A percentile compares a stretch with the other conserved stretches of the same genome.
Evolutionary conservation across 164 flowering plant genomes (phyloP).

Genomic region (Paratinospora sagittata): DNA sequence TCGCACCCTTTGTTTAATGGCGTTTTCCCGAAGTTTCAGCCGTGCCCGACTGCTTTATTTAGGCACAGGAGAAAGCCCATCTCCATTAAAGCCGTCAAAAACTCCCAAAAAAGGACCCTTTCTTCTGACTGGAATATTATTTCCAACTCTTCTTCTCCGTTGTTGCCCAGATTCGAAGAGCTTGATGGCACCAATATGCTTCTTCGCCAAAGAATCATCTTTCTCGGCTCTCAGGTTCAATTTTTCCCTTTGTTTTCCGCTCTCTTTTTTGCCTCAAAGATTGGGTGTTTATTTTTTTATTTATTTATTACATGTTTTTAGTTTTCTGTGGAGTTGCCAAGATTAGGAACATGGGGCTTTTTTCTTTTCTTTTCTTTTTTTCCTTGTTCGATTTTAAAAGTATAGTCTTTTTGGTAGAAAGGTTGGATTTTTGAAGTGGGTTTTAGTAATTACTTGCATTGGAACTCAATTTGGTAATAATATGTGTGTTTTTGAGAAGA

Average conservation of each 20-base stretch:
- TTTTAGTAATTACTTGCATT: not conserved
- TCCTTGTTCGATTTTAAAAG: not conserved
- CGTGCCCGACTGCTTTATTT: not conserved
- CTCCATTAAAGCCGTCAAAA: conserved; percentile 24
- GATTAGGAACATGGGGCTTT: not conserved
- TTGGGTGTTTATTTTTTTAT: not conserved
- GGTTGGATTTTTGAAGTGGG: not conserved
- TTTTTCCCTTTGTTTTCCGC: conserved; percentile 3
- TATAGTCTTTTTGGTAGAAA: not conserved
- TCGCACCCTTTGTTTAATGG: conserved; percentile 14
- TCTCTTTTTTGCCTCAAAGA: not conserved
- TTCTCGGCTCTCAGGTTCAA: conserved; percentile 73
- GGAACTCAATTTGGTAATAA: not conserved
- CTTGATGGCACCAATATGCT: conserved; percentile 85
- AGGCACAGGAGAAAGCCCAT: conserved; percentile 21
- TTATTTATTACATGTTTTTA: too few species aligned
- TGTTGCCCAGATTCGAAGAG: conserved; percentile 69
- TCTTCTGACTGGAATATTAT: conserved; percentile 65
- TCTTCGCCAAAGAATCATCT: conserved; percentile 85
- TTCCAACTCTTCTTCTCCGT: conserved; percentile 26
- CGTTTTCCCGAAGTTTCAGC: conserved; percentile 6
- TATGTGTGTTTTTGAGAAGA: not conserved
- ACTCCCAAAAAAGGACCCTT: conserved; percentile 32
- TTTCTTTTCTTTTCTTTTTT: too few species aligned
- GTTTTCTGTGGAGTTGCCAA: not conserved